Evolutionary conservation across 148 eudicot species (phyloP).

Genomic region (Rhododendron griersonianum): DNA sequence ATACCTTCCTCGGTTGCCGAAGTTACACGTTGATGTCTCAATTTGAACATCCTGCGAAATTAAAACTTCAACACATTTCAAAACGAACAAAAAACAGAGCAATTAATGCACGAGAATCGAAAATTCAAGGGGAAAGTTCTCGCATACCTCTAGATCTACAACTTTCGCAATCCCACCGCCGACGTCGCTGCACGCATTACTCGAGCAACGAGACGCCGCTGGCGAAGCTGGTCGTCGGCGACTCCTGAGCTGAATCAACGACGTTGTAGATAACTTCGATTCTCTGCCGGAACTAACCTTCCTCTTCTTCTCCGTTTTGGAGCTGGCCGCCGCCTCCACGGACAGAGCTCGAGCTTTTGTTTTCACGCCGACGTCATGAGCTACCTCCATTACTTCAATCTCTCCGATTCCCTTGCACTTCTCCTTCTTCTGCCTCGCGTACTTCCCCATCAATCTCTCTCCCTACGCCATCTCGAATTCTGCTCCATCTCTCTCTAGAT

Average conservation of each 20-base stretch:
- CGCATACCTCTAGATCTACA: conserved; percentile 50
- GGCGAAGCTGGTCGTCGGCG: conserved; percentile 19
- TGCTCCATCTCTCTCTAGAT: background rate
- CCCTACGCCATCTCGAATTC: background rate
- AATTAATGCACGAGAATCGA: background rate
- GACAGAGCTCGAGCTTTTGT: conserved; percentile 31
- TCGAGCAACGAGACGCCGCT: conserved; percentile 24
- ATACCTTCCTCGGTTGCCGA: conserved; percentile 21
- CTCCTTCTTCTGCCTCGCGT: conserved; percentile 9
- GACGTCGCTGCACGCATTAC: conserved; percentile 18
- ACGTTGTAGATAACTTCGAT: conserved; percentile 17
- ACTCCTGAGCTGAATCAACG: conserved; percentile 23
- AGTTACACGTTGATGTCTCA: conserved; percentile 16
- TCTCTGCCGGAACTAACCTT: conserved; percentile 13
- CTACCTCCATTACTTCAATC: conserved; percentile 25
- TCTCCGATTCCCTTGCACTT: conserved; percentile 22
- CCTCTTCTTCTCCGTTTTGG: conserved; percentile 23
- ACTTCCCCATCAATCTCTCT: conserved; percentile 16
- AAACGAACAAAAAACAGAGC: background rate
- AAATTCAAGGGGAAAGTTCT: background rate
- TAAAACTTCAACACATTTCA: background rate
- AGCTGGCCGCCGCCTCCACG: conserved; percentile 12
- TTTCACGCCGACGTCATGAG: conserved; percentile 21
- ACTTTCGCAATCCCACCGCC: conserved; percentile 11
- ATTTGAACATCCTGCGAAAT: conserved; percentile 15